phyloP scores from a whole-genome alignment of 148 eudicot species.

The Gaultheria prostrata region DNA sequence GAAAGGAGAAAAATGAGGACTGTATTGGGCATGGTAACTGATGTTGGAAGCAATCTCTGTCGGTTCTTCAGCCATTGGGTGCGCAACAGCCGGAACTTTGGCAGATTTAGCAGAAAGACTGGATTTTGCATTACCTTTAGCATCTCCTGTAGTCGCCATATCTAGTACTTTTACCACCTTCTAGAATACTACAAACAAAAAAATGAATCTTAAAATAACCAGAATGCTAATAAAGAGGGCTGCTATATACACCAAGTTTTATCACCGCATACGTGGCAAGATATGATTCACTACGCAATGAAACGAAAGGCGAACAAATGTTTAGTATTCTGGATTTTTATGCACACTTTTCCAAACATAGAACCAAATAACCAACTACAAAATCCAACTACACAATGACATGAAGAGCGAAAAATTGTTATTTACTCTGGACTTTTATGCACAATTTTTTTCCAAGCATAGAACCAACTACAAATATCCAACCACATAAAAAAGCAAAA shows the following conservation, averaged over 20 bases:
- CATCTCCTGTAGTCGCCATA: conserved; percentile 51
- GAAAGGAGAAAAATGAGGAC: conserved; percentile 92
- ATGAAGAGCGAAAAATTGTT: neutral
- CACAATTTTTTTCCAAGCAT: too few relatives aligned
- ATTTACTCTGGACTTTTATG: too few relatives aligned
- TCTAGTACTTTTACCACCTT: neutral
- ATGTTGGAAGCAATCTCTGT: conserved; percentile 82
- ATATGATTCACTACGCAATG: neutral
- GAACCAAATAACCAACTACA: conserved; percentile 1
- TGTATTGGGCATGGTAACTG: conserved; percentile 79
- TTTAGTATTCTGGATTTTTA: neutral
- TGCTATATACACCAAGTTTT: neutral
- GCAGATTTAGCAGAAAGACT: conserved; percentile 30
- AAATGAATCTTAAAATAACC: neutral
- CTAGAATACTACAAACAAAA: conserved; percentile 9
- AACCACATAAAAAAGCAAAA: neutral
- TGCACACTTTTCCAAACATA: neutral
- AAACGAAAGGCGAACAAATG: neutral
- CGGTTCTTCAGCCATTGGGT: conserved; percentile 66
- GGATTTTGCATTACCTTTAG: conserved; percentile 36
- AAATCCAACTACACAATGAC: neutral
- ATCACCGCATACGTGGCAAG: too few relatives aligned
- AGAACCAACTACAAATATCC: too few relatives aligned
- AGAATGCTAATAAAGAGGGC: neutral
- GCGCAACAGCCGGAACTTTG: conserved; percentile 60